Base-by-base conservation (phyloP, 441 rosid genomes). In the Populus trichocarpa region DNA sequence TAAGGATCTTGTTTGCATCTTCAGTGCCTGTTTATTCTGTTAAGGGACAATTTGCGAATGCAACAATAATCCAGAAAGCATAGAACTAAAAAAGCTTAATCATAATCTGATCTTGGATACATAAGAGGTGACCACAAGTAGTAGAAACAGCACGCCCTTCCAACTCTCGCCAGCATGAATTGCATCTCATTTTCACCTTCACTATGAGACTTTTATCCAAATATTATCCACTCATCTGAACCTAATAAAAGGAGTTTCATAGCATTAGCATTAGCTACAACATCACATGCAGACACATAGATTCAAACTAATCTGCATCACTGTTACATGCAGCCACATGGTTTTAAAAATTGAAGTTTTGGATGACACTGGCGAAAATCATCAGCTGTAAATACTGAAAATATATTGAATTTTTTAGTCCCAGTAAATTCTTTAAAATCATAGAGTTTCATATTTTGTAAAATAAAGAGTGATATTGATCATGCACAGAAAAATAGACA, bases 141-240 rank as follows among this genome's bases (percentile, higher is more conserved):
- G 99, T 94, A 79, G 93, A 77, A 79, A 96, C 73, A 7, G 99
- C 99, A 63, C 91, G 91, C 74, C 98, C 97, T 81, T 94, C 98
- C 84, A 96, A 80, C 79, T 96, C 98, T 78, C 92, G 91, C 99
- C 99, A 94, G 81, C 99, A 96, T 0, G 94, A 91, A 25, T 94
- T 94, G 93, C 99, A 96, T 87, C 92, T 93, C 99, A 96, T 96
- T 77, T 87, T 85, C 81, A 74, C 83, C 80, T 79, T 77, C 72
- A 59, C 72, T 83, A 59, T 66, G 12, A 71, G 61, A 59, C 73
- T 73, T 71, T 78, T 71, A 32, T 74, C 77, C 78, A 78, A 25
- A 69, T 46, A 36, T 32, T 32, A 84, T 77, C 84, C 82, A 79
- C 70, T 9, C 10, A 25, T 36, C 40, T 53, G 61, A 20, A 69